Evolutionary conservation across 768 basidiomycete species (phyloP).

Genomic region (Sutorius australiensis): DNA sequence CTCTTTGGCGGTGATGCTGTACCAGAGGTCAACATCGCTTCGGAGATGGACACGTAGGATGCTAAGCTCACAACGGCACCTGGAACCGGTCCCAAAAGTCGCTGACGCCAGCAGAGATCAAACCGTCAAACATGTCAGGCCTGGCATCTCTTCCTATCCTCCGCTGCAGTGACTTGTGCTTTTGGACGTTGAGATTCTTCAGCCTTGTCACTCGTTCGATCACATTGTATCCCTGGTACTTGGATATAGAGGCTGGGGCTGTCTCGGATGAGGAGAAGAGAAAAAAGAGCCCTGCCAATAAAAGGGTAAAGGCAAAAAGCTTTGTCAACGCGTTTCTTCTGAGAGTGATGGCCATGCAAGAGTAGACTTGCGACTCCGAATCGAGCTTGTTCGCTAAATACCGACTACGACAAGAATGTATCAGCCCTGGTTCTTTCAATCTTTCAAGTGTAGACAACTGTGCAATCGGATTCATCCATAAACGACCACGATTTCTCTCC

Average conservation of each 20-base stretch:
- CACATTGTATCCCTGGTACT: slow-evolving; percentile 57
- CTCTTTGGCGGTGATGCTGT: slow-evolving; percentile 74
- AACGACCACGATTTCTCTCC: too few relatives aligned
- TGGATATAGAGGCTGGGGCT: slow-evolving; percentile 24
- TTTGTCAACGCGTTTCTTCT: slow-evolving; percentile 28
- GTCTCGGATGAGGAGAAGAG: slow-evolving; percentile 18
- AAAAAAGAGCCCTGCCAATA: slow-evolving; percentile 22
- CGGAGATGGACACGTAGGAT: not conserved
- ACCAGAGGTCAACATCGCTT: not conserved
- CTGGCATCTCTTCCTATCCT: slow-evolving; percentile 85
- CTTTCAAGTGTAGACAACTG: too few relatives aligned
- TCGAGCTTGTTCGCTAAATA: too few relatives aligned
- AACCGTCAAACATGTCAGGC: slow-evolving; percentile 71
- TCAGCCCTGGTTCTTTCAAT: too few relatives aligned
- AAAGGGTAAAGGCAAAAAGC: slow-evolving; percentile 15
- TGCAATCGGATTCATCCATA: too few relatives aligned
- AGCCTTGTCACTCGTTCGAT: slow-evolving; percentile 60
- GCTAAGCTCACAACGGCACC: slow-evolving; percentile 73
- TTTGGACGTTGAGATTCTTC: slow-evolving; percentile 82
- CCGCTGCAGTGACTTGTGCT: slow-evolving; percentile 82
- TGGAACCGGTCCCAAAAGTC: slow-evolving; percentile 96
- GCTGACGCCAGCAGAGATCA: slow-evolving; percentile 70
- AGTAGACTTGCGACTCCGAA: too few relatives aligned
- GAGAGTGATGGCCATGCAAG: slow-evolving; percentile 28
- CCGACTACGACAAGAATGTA: too few relatives aligned